Percentiles rank a stretch among this genome's conserved stretches.
These are phyloP conservation scores for Chrysoporthe deuterocubensis DNA, from an alignment of 2,329 filamentous ascomycete species.

Conservation along the genomic window DNA sequence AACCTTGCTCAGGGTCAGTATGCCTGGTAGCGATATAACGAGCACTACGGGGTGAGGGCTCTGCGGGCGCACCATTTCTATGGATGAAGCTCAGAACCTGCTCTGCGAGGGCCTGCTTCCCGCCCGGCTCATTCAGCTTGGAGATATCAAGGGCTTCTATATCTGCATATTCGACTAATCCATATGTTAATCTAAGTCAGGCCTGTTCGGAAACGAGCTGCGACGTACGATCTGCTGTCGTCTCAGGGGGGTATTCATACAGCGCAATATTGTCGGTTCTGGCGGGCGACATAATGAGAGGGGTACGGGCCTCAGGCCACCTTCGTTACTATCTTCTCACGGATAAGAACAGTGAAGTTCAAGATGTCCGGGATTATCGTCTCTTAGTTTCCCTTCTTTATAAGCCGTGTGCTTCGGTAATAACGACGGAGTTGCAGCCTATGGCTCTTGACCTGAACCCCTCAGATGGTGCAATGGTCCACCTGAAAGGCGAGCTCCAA, in stretches of 20 bases:
- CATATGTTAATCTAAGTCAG: neutral
- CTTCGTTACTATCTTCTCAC: no score
- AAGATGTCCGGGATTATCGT: neutral
- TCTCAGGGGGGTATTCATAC: conserved; percentile 32
- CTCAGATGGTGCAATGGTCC: conserved; percentile 27
- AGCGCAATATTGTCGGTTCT: conserved; percentile 12
- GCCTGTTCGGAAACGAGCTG: neutral
- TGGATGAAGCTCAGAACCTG: conserved; percentile 35
- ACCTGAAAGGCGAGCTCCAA: conserved; percentile 23
- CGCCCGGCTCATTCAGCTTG: conserved; percentile 30
- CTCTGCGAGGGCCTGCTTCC: conserved; percentile 32
- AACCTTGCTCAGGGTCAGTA: conserved; percentile 27
- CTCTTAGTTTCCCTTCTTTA: neutral
- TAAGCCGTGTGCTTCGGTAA: neutral
- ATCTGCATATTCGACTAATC: conserved; percentile 33
- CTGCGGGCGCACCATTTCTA: conserved; percentile 28
- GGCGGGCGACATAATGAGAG: conserved; percentile 18
- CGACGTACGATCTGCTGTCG: conserved; percentile 30
- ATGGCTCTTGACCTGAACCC: neutral
- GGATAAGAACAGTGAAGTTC: neutral
- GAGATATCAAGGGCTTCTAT: conserved; percentile 35
- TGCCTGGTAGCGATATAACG: no score
- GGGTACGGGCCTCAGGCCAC: neutral
- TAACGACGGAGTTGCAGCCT: neutral
- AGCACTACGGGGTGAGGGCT: conserved; percentile 9